These are phyloP conservation scores for Drechslerella coelobrocha DNA, from an alignment of 2,329 filamentous ascomycete species.

Conservation along the genomic window DNA sequence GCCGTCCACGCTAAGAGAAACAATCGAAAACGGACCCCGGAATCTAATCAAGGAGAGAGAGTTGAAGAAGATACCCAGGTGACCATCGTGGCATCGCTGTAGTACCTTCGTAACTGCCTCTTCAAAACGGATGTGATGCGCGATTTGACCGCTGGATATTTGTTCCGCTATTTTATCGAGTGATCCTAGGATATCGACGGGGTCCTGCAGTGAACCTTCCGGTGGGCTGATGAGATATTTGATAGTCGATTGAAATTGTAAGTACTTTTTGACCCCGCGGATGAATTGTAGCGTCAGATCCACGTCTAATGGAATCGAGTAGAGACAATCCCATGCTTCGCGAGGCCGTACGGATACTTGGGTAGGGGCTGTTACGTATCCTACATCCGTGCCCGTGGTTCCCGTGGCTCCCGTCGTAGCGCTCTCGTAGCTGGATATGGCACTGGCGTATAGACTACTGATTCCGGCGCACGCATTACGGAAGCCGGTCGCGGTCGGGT, in stretches of 20 bases:
- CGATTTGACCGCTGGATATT: conserved; percentile 25
- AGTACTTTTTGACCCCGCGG: conserved; percentile 31
- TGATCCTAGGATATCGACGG: conserved; percentile 35
- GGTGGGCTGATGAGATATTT: conserved; percentile 36
- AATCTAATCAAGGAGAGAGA: conserved; percentile 10
- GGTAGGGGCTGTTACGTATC: too few relatives aligned
- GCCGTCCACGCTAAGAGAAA: conserved; percentile 40
- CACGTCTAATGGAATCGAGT: conserved; percentile 29
- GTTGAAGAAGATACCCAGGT: conserved; percentile 28
- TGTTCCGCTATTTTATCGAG: conserved; percentile 21
- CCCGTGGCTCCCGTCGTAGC: background rate
- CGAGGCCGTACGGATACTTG: conserved; percentile 32
- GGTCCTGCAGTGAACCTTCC: conserved; percentile 30
- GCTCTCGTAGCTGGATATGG: conserved; percentile 11
- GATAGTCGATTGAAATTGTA: conserved; percentile 45
- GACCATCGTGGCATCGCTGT: conserved; percentile 44
- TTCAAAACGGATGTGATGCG: conserved; percentile 40
- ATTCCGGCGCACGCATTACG: conserved; percentile 30
- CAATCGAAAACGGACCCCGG: conserved; percentile 27
- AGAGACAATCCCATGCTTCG: conserved; percentile 45
- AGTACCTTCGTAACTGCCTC: conserved; percentile 24
- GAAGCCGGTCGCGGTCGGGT: conserved; percentile 23
- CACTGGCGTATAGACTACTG: conserved; percentile 23
- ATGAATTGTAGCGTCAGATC: conserved; percentile 38
- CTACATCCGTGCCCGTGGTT: conserved; percentile 1